Percentiles rank a stretch among this genome's conserved stretches.
These are phyloP conservation scores for Serendipita indica DNA, from an alignment of 768 basidiomycete genomes.

Conservation along the genomic window DNA sequence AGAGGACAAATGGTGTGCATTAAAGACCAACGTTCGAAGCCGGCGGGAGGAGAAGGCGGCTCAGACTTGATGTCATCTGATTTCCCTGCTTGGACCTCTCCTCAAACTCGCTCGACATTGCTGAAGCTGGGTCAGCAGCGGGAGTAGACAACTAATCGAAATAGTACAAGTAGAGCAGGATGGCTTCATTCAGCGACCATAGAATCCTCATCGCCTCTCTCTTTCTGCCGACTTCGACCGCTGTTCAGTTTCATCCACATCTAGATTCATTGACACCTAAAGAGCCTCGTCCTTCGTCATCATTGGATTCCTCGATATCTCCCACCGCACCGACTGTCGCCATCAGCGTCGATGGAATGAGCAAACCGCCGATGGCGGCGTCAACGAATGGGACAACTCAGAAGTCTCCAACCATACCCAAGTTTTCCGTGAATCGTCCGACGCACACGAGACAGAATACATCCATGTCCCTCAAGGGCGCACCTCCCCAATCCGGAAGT, in stretches of 20 bases:
- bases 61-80: conserved; percentile 3
- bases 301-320: too few species aligned
- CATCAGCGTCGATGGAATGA: too few species aligned
- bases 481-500: neutral
- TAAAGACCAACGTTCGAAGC: too few species aligned
- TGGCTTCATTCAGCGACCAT: conserved; percentile 61
- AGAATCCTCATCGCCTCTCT: conserved; percentile 70
- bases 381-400: neutral
- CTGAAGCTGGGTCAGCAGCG: too few species aligned
- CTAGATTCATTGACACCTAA: conserved; percentile 30
- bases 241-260: conserved; percentile 39
- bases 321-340: conserved; percentile 6
- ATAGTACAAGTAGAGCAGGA: conserved; percentile 20
- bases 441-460: neutral
- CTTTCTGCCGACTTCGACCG: conserved; percentile 63
- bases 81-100: neutral
- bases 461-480: neutral
- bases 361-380: conserved; percentile 11
- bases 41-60: neutral
- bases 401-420: neutral
- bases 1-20: too few species aligned
- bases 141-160: neutral
- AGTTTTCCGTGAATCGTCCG: neutral
- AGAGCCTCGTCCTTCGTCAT: conserved; percentile 6
- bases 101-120: neutral